These are phyloP conservation scores for Coemansia interrupta DNA, from an alignment of 192 early-diverging fungal species.

Conservation along the genomic window DNA sequence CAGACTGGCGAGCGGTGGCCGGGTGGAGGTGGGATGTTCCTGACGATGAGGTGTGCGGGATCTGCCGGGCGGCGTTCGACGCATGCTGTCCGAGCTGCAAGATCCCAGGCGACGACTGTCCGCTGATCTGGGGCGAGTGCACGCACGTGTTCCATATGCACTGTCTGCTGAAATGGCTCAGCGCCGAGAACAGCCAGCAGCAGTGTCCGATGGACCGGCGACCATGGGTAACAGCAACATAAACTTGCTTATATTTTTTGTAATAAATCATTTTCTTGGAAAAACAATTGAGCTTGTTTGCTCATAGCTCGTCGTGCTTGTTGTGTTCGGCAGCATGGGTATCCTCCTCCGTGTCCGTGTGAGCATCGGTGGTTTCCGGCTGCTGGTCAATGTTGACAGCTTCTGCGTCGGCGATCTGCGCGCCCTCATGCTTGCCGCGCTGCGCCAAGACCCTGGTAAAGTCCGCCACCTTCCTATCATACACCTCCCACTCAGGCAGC, in stretches of 20 bases:
- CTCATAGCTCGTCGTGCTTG: conserved; percentile 40
- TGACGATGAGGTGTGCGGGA: conserved; percentile 86
- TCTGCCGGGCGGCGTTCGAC: conserved; percentile 84
- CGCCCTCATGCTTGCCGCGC: conserved; percentile 37
- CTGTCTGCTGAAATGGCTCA: conserved; percentile 81
- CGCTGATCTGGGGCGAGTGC: conserved; percentile 87
- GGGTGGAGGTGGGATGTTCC: conserved; percentile 85
- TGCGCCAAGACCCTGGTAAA: conserved; percentile 39
- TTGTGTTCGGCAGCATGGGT: background rate
- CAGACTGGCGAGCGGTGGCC: conserved; percentile 73
- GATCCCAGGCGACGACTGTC: conserved; percentile 83
- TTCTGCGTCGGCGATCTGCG: conserved; percentile 40
- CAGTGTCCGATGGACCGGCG: conserved; percentile 88
- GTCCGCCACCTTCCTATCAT: conserved; percentile 68
- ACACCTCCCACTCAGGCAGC: conserved; percentile 90
- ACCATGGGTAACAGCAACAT: conserved; percentile 62
- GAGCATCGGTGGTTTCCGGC: background rate
- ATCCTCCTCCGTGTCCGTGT: background rate
- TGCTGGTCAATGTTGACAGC: conserved; percentile 38
- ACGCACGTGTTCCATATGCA: conserved; percentile 93
- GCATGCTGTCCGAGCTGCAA: conserved; percentile 81
- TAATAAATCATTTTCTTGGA: no score
- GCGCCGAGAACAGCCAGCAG: conserved; percentile 63
- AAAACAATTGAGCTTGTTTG: no score
- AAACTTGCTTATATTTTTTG: conserved; percentile 9